Base-by-base conservation (phyloP, 768 basidiomycete species). In the Rhodocollybia butyracea region DNA sequence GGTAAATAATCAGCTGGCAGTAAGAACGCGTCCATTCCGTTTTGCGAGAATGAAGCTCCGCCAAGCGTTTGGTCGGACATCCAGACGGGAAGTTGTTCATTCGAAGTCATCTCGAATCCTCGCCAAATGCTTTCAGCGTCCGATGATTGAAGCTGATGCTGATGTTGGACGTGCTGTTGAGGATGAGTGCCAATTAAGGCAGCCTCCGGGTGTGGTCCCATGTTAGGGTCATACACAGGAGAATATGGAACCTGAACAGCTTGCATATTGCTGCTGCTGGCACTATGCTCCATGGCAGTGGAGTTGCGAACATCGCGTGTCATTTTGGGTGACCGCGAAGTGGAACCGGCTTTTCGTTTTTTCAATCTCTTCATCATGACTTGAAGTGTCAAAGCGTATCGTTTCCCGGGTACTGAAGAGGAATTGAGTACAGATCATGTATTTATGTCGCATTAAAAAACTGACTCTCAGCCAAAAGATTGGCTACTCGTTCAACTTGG, bases 311-410 rank as follows among this genome's bases (percentile, higher is more conserved):
- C 63, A 41, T 85, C 86, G 38, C 85, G 82, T 5, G 79, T 60
- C 13, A 78, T 65, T 59, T 81, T 79, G 1, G 86, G 87, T 17
- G 88, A 89, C 17, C 80, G 81, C 13, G 86, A 80, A 17, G 72
- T 67, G 30, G 85, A 83, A 12, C 76, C 62, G 51, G 71, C 63
- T 54, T 74, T 83, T 56, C 88, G 80, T 56, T 83, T 87, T 68
- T 82, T 80, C 31, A 83, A 81, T 55, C 87, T 77, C 70, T 92
- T 92, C 51, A 97, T 68, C 88, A 96, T 96, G 39, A 95, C 73
- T 60, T 92, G 89, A 19, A 98, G 76, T 4, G 93, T 95, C 34
- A 93, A 70, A 8, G 94, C 94, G 62, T 97, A 98, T 52, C 94
- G 85, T 64, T 92, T 92, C 12, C 93, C 95, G 22, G 94, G 94